Percentiles rank a stretch among this genome's conserved stretches.
Conservation (phyloP, 1,284 basidiomycete species). For the Tilletia indica region DNA sequence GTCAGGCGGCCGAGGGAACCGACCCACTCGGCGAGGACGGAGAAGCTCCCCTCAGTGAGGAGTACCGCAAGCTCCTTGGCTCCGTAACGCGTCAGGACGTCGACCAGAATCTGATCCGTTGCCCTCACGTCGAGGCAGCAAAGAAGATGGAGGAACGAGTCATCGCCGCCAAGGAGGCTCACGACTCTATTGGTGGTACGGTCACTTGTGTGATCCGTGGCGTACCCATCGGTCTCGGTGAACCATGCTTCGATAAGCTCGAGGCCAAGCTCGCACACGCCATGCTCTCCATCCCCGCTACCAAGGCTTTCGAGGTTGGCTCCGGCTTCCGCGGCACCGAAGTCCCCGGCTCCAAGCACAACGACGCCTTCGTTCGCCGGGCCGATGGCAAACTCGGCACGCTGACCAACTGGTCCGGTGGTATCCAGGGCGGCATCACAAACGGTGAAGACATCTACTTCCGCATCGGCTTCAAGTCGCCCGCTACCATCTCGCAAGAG, state of each 20-base stretch:
- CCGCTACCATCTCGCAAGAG: slow-evolving; percentile 91
- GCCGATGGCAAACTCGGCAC: slow-evolving; percentile 75
- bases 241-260: slow-evolving; percentile 98
- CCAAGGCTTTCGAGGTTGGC: slow-evolving; percentile 97
- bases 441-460: slow-evolving; percentile 99
- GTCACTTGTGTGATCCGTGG: slow-evolving; percentile 93
- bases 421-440: slow-evolving; percentile 94
- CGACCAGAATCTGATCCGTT: slow-evolving; percentile 82
- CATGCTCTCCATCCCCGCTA: slow-evolving; percentile 97
- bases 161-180: slow-evolving; percentile 81
- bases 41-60: slow-evolving; percentile 76
- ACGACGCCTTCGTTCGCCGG: slow-evolving; percentile 78
- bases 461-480: slow-evolving; percentile 94
- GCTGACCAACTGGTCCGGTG: slow-evolving; percentile 91
- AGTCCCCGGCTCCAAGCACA: slow-evolving; percentile 87
- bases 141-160: slow-evolving; percentile 91
- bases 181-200: slow-evolving; percentile 95
- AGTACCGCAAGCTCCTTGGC: slow-evolving; percentile 77
- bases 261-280: slow-evolving; percentile 94
- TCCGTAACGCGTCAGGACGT: slow-evolving; percentile 83
- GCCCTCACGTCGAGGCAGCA: slow-evolving; percentile 83
- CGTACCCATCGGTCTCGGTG: slow-evolving; percentile 85
- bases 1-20: background rate
- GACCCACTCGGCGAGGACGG: slow-evolving; percentile 63
- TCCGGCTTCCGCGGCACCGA: slow-evolving; percentile 96